Conservation (phyloP, 768 basidiomycete genomes). For the Lactifluus echinatus region DNA sequence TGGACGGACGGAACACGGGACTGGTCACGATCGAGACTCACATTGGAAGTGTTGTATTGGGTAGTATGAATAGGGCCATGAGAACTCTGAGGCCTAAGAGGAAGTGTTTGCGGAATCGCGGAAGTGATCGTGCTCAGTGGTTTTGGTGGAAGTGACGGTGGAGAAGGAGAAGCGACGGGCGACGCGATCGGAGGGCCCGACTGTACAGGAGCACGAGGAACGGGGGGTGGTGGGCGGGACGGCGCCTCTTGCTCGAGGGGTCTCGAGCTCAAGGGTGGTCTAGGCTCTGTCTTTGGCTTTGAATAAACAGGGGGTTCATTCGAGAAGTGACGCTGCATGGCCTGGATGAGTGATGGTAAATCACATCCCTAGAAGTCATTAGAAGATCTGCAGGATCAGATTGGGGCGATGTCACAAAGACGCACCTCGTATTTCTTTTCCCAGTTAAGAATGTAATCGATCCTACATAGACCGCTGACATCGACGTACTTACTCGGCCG, state of each 20-base stretch:
- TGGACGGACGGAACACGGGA: conserved; percentile 15
- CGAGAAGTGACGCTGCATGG: conserved; percentile 78
- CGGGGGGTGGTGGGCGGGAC: conserved; percentile 21
- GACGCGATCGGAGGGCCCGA: conserved; percentile 14
- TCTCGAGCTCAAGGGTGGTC: conserved; percentile 15
- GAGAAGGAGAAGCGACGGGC: conserved; percentile 20
- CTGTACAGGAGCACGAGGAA: conserved; percentile 8
- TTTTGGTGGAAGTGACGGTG: conserved; percentile 19
- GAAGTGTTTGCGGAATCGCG: neutral
- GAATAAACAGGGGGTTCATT: conserved; percentile 84
- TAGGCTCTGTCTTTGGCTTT: conserved; percentile 44
- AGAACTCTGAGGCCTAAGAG: neutral
- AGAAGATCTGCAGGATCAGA: conserved; percentile 12
- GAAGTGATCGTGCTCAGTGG: conserved; percentile 1
- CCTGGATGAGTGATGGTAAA: conserved; percentile 62
- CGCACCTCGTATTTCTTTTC: conserved; percentile 74
- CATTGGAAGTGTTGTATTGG: conserved; percentile 3
- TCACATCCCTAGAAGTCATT: conserved; percentile 54
- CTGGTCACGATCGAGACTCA: conserved; percentile 9
- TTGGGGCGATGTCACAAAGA: conserved; percentile 20
- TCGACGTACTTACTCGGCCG: conserved; percentile 69
- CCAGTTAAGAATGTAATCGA: conserved; percentile 74
- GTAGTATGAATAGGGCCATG: conserved; percentile 11
- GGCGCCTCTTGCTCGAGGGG: conserved; percentile 19
- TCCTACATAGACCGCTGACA: conserved; percentile 62